Base-by-base conservation (phyloP, 2,329 filamentous ascomycete genomes). In the Fusarium anguioides region DNA sequence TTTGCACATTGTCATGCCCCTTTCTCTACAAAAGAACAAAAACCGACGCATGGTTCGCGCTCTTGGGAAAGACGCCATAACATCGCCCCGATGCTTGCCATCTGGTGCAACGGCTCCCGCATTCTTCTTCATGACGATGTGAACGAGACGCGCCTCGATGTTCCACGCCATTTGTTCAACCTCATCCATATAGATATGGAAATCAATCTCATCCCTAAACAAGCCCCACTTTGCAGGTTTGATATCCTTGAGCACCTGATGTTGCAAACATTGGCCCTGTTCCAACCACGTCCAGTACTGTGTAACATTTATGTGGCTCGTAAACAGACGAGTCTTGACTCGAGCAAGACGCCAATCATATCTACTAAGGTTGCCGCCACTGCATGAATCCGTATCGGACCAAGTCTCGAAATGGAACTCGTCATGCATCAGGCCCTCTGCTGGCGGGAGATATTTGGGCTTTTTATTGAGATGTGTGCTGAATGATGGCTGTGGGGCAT, bases 211-310 rank as follows among this genome's bases (percentile, higher is more conserved):
- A 24, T 83, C 79, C 60, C 81, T 79, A 68, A 85, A 85, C 12
- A 82, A 75, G 8, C 80, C 82, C 85, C 85, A 87, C 1, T 72
- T 73, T 4, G 79, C 77, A 15, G 81, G 81, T 18, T 77, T 55
- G 5, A 79, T 76, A 17, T 83, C 79, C 41, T 80, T 81, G 6
- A 87, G 78, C 2, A 87, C 81, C 68, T 86, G 85, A 64, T 87
- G 85, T 75, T 87, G 82, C 51, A 87, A 84, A 15, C 78, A 68
- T 18, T 70, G 76, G 8, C 72, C 70, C 27, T 79, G 72, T 10
- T 76, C 76, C 5, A 82, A 68, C 81, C 82, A 87, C 47, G 84
- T 83, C 84, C 84, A 86, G 75, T 87, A 87, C 70, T 87, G 85
- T 14, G 83, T 86, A 7, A 84, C 81, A 14, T 77, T 69, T 4